A percentile compares a stretch with the other conserved stretches of the same genome.
Evolutionary conservation across 805 yeast genomes (phyloP).

Genomic region (Suhomyces pyralidae): DNA sequence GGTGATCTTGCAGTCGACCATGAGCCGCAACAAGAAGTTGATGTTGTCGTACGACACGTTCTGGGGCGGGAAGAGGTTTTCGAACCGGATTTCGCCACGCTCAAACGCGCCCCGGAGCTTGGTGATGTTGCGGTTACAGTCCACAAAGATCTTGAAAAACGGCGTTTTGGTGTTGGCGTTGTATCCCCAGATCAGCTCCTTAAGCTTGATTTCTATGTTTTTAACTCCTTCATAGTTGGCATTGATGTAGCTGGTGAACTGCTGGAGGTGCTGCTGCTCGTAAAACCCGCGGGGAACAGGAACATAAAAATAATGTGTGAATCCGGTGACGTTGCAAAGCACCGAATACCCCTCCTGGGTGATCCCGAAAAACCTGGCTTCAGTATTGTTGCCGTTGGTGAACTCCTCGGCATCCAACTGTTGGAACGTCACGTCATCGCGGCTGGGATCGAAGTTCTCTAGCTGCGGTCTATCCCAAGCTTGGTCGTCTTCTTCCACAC

Average conservation of each 20-base stretch:
- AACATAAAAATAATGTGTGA: slow-evolving; percentile 84
- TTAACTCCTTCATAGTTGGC: slow-evolving; percentile 55
- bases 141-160: slow-evolving; percentile 70
- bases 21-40: slow-evolving; percentile 77
- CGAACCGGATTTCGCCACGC: slow-evolving; percentile 67
- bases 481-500: slow-evolving; percentile 35
- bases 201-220: slow-evolving; percentile 60
- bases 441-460: slow-evolving; percentile 49
- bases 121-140: slow-evolving; percentile 63
- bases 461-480: slow-evolving; percentile 56
- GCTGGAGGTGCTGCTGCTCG: slow-evolving; percentile 48
- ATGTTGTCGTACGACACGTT: slow-evolving; percentile 84
- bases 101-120: slow-evolving; percentile 79
- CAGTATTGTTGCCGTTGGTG: slow-evolving; percentile 50
- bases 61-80: slow-evolving; percentile 58
- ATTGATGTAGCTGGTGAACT: slow-evolving; percentile 46
- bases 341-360: slow-evolving; percentile 86
- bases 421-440: slow-evolving; percentile 67
- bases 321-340: slow-evolving; percentile 85
- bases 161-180: slow-evolving; percentile 75
- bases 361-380: slow-evolving; percentile 88
- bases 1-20: slow-evolving; percentile 88
- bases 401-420: slow-evolving; percentile 95
- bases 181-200: slow-evolving; percentile 93
- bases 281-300: slow-evolving; percentile 84